phyloP scores from a whole-genome alignment of 176 grass and related monocot genomes.

The Phoenix roebelenii region DNA sequence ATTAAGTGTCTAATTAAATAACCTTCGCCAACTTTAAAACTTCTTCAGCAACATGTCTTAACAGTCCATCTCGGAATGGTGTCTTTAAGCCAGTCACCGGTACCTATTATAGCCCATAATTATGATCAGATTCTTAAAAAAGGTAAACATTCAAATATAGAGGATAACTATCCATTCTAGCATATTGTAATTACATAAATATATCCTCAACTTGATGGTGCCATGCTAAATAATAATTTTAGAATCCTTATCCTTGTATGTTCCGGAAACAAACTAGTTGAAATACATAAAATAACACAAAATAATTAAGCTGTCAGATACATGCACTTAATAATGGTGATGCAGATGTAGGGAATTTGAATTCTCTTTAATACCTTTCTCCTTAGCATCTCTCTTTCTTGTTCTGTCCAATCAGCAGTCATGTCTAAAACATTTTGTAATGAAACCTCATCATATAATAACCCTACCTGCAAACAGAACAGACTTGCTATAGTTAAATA shows the following conservation, averaged over 20 bases:
- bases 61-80: constrained; percentile 73
- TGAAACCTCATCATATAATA: constrained; percentile 85
- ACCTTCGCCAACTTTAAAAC: constrained; percentile 85
- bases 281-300: too few species aligned
- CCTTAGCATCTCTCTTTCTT: constrained; percentile 90
- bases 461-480: constrained; percentile 51
- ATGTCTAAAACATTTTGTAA: constrained; percentile 81
- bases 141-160: too few species aligned
- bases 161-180: too few species aligned
- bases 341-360: too few species aligned
- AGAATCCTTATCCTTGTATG: too few species aligned
- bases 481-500: neutral
- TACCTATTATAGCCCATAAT: constrained; percentile 29
- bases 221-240: too few species aligned
- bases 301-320: too few species aligned
- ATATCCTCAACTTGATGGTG: too few species aligned
- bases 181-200: too few species aligned
- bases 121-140: constrained; percentile 3
- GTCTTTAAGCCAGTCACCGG: constrained; percentile 85
- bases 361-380: constrained; percentile 39
- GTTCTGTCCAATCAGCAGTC: constrained; percentile 80
- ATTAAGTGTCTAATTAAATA: neutral
- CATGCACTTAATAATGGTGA: too few species aligned
- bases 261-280: too few species aligned
- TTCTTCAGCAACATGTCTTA: constrained; percentile 87